phyloP scores from a whole-genome alignment of 1,284 basidiomycete species.

The Ustilago trichophora region DNA sequence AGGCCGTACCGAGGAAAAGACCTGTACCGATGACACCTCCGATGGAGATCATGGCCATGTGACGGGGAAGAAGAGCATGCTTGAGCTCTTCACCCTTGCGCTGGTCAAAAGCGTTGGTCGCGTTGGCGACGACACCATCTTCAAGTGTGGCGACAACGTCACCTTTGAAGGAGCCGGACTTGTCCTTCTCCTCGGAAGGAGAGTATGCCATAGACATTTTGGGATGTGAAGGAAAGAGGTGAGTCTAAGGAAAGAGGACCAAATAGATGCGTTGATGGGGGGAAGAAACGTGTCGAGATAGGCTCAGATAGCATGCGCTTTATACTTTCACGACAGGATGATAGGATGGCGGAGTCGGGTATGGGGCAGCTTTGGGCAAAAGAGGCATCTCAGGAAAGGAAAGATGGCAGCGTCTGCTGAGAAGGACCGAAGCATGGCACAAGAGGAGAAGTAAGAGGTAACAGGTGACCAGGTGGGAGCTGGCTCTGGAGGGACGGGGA shows the following conservation, averaged over 20 bases:
- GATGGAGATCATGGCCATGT: constrained; percentile 52
- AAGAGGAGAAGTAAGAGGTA: constrained; percentile 2
- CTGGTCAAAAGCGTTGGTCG: constrained; percentile 44
- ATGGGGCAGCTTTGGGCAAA: too few relatives aligned
- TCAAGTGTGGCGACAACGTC: constrained; percentile 41
- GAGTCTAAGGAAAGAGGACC: constrained; percentile 3
- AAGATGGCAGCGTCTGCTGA: too few relatives aligned
- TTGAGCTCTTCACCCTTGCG: constrained; percentile 51
- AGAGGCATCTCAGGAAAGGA: too few relatives aligned
- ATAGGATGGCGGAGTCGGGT: not conserved
- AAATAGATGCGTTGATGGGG: not conserved
- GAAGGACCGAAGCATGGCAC: too few relatives aligned
- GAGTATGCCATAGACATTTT: constrained; percentile 30
- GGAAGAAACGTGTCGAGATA: not conserved
- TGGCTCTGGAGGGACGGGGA: constrained; percentile 4
- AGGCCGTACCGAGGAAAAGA: constrained; percentile 79
- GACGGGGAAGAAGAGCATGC: constrained; percentile 49
- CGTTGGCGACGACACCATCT: constrained; percentile 23
- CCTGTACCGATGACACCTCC: constrained; percentile 58
- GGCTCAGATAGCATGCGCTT: not conserved
- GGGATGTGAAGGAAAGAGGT: not conserved
- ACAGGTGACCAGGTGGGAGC: too few relatives aligned
- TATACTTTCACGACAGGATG: constrained; percentile 16
- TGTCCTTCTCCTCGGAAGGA: constrained; percentile 34
- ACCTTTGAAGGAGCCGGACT: constrained; percentile 29